These are phyloP conservation scores for Elsinoe australis DNA, from an alignment of 2,329 filamentous ascomycete genomes.

Conservation along the genomic window DNA sequence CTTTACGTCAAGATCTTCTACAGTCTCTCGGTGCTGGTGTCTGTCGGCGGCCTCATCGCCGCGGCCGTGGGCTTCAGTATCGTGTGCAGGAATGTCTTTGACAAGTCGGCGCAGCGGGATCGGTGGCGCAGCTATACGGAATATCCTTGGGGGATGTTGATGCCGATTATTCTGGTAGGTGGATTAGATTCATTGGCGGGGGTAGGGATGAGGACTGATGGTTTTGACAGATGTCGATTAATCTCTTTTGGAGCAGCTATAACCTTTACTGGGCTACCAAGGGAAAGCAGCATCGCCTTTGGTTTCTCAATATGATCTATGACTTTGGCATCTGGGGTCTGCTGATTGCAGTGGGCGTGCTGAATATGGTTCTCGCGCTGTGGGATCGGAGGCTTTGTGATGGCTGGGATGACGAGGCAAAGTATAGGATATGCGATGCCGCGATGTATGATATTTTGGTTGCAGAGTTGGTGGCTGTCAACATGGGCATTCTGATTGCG, in stretches of 20 bases:
- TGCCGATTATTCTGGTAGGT: neutral
- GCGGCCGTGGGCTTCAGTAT: neutral
- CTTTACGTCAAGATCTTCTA: constrained; percentile 12
- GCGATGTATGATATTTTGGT: neutral
- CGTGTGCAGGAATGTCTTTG: constrained; percentile 2
- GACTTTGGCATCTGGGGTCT: neutral
- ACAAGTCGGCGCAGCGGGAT: neutral
- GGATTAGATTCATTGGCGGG: no score
- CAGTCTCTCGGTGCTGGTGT: neutral
- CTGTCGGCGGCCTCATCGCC: neutral
- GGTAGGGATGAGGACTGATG: no score
- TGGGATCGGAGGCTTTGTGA: constrained; percentile 3
- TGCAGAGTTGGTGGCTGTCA: neutral
- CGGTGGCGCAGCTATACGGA: neutral
- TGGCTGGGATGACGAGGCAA: neutral
- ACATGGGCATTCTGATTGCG: neutral
- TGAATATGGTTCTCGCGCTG: neutral
- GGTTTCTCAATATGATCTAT: neutral
- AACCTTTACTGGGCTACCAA: neutral
- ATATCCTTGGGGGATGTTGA: neutral
- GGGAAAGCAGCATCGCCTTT: neutral
- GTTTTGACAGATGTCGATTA: neutral
- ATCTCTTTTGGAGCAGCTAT: neutral
- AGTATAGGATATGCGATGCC: neutral
- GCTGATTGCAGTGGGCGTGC: neutral